These are phyloP conservation scores for Fusarium coffeatum DNA, from an alignment of 2,329 filamentous ascomycete species.

Conservation along the genomic window DNA sequence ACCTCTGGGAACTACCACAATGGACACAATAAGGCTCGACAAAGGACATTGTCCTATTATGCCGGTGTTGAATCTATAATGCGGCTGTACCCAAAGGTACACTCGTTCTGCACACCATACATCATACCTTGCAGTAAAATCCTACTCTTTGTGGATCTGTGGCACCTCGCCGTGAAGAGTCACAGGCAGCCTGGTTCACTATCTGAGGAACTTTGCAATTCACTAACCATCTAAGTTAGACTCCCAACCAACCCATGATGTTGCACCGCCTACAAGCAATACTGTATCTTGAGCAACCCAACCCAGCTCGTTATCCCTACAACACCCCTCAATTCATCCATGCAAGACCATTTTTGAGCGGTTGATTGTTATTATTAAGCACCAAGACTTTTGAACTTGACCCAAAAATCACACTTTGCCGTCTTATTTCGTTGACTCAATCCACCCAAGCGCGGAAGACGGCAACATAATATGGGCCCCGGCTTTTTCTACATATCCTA, in stretches of 20 bases:
- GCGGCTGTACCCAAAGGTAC: slow-evolving; percentile 13
- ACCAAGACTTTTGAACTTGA: slow-evolving; percentile 3
- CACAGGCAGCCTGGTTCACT: slow-evolving; percentile 19
- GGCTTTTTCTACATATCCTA: slow-evolving; percentile 18
- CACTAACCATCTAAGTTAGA: slow-evolving; percentile 6
- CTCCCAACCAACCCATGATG: slow-evolving; percentile 11
- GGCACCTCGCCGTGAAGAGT: slow-evolving; percentile 37
- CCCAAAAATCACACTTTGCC: slow-evolving; percentile 11
- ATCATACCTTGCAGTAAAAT: slow-evolving; percentile 30
- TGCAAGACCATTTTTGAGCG: slow-evolving; percentile 12
- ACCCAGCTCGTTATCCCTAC: slow-evolving; percentile 6
- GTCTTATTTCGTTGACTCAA: slow-evolving; percentile 32
- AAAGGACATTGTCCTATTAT: not conserved
- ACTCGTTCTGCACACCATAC: slow-evolving; percentile 29
- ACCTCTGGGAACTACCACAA: slow-evolving; percentile 1
- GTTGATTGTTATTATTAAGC: slow-evolving; percentile 12
- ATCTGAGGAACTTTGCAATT: slow-evolving; percentile 32
- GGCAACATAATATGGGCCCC: slow-evolving; percentile 8
- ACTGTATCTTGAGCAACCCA: slow-evolving; percentile 3
- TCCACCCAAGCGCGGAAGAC: slow-evolving; percentile 9
- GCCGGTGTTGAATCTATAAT: slow-evolving; percentile 3
- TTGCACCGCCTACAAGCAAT: not conserved
- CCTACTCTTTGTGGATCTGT: slow-evolving; percentile 20
- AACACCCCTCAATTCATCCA: slow-evolving; percentile 7
- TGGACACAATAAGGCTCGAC: slow-evolving; percentile 6